These are phyloP conservation scores for Trichoderma hamatum DNA, from an alignment of 2,329 filamentous ascomycete species.

Conservation along the genomic window DNA sequence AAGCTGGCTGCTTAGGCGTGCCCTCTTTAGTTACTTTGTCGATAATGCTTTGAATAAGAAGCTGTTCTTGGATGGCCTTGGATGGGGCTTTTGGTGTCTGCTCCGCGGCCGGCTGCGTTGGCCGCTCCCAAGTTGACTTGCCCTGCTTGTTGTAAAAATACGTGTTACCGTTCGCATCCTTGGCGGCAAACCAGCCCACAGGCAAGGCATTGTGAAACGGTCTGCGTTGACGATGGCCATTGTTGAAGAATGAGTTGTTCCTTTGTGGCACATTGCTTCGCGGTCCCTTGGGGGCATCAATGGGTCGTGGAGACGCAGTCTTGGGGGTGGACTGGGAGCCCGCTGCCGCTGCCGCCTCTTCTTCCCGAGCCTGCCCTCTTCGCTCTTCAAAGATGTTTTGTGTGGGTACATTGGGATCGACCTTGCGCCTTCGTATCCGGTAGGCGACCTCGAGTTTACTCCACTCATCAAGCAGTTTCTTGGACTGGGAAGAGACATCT, in stretches of 20 bases:
- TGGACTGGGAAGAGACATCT: conserved; percentile 72
- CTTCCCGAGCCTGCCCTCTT: conserved; percentile 53
- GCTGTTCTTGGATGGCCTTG: conserved; percentile 64
- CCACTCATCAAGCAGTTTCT: conserved; percentile 78
- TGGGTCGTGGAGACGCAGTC: conserved; percentile 48
- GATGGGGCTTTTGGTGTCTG: conserved; percentile 66
- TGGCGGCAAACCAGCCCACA: conserved; percentile 81
- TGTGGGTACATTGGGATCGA: conserved; percentile 66
- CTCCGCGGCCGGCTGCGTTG: conserved; percentile 69
- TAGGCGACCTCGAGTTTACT: conserved; percentile 88
- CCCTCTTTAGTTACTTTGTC: conserved; percentile 76
- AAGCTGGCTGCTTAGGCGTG: conserved; percentile 55
- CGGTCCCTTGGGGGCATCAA: conserved; percentile 60
- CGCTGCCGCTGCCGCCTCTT: conserved; percentile 37
- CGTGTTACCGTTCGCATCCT: conserved; percentile 67
- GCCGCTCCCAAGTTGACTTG: conserved; percentile 78
- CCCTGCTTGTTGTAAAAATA: conserved; percentile 88
- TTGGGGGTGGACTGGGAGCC: conserved; percentile 42
- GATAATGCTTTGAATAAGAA: conserved; percentile 81
- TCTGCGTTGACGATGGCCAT: conserved; percentile 52
- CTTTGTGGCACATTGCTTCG: conserved; percentile 63
- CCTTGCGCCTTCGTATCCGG: conserved; percentile 87
- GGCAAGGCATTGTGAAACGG: conserved; percentile 65
- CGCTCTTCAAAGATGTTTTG: conserved; percentile 66
- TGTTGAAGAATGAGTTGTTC: conserved; percentile 52